A percentile compares a stretch with the other conserved stretches of the same genome.
phyloP scores from a whole-genome alignment of 768 basidiomycete genomes.

The Suillus bovinus region DNA sequence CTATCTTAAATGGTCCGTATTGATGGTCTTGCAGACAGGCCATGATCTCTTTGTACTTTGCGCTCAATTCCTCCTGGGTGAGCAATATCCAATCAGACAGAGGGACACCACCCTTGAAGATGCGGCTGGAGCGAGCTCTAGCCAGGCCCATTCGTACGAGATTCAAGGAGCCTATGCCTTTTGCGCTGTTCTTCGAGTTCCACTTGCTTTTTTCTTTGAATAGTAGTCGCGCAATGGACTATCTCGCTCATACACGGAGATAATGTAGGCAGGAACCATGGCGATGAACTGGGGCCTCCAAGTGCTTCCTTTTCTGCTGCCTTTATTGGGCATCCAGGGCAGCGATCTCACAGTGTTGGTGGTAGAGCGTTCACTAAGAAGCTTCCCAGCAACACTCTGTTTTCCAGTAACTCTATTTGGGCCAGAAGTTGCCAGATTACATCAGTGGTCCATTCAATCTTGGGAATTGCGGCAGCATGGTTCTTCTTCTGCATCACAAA shows the following conservation, averaged over 20 bases:
- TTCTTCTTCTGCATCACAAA: no score
- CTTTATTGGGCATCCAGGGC: not conserved
- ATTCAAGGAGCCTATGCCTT: not conserved
- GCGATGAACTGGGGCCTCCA: not conserved
- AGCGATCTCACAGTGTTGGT: not conserved
- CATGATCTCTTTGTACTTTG: not conserved
- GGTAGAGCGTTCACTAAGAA: rapidly evolving
- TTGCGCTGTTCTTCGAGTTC: not conserved
- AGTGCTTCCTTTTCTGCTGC: not conserved
- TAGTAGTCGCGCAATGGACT: not conserved
- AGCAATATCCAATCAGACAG: not conserved
- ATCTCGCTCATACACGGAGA: not conserved
- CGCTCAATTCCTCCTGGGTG: not conserved
- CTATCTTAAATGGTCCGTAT: not conserved
- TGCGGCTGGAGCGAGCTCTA: not conserved
- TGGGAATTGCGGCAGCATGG: no score
- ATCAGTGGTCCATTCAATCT: no score
- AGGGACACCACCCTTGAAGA: not conserved
- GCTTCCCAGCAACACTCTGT: no score
- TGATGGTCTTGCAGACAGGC: not conserved
- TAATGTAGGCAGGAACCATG: not conserved
- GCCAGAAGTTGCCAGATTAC: no score
- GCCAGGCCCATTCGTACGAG: not conserved
- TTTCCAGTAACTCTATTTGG: no score
- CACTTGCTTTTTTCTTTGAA: not conserved